These are phyloP conservation scores for Fusarium verticillioides DNA, from an alignment of 2,329 filamentous ascomycete species.

Conservation along the genomic window DNA sequence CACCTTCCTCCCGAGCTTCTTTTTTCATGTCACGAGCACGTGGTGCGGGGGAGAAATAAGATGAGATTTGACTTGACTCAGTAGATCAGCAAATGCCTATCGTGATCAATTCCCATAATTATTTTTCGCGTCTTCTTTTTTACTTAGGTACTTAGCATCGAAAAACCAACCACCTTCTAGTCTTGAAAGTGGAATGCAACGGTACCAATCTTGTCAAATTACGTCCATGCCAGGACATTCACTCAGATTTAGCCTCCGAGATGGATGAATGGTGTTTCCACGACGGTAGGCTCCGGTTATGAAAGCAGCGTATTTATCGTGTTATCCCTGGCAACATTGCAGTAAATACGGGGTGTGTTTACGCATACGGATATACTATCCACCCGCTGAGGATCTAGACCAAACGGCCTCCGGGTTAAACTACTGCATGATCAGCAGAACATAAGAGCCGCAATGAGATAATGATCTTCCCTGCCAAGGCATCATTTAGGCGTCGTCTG, in stretches of 20 bases:
- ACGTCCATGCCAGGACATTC: neutral
- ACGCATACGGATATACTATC: neutral
- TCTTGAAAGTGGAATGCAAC: slow-evolving; percentile 8
- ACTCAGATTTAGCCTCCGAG: neutral
- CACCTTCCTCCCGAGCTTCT: slow-evolving; percentile 16
- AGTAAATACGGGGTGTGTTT: slow-evolving; percentile 14
- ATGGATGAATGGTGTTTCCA: slow-evolving; percentile 20
- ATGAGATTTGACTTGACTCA: neutral
- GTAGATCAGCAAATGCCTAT: neutral
- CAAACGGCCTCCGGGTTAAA: neutral
- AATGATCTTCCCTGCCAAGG: slow-evolving; percentile 26
- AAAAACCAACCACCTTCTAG: neutral
- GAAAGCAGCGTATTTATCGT: slow-evolving; percentile 10
- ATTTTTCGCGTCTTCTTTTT: neutral
- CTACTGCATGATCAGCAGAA: neutral
- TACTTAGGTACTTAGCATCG: neutral
- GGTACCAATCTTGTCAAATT: neutral
- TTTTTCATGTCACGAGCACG: slow-evolving; percentile 36
- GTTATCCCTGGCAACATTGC: slow-evolving; percentile 9
- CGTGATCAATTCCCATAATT: slow-evolving; percentile 6
- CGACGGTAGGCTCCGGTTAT: slow-evolving; percentile 20
- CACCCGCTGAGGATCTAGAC: neutral
- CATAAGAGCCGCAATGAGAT: slow-evolving; percentile 31
- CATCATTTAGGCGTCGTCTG: slow-evolving; percentile 38
- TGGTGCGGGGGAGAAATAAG: slow-evolving; percentile 32